Conservation (phyloP, 2,329 filamentous ascomycete species). For the Fusarium brevicatenulatum region DNA sequence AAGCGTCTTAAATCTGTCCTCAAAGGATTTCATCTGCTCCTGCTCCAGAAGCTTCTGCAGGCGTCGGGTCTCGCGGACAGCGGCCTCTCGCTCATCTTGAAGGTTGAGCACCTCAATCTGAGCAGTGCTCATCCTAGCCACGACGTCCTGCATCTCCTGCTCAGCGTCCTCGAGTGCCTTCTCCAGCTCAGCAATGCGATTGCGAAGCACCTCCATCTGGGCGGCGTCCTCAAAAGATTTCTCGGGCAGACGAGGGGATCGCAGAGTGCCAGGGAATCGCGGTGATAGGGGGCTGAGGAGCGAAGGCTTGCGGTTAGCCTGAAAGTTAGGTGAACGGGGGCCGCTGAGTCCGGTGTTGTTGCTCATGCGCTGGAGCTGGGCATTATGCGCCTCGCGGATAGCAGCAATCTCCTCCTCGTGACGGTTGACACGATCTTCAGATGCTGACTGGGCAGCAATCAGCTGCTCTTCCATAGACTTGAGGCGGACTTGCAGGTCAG, state of each 20-base stretch:
- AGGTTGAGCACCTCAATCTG: conserved; percentile 87
- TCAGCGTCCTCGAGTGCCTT: conserved; percentile 70
- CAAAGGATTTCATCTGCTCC: conserved; percentile 67
- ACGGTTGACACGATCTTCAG: conserved; percentile 82
- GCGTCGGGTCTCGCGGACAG: conserved; percentile 75
- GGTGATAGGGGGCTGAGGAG: conserved; percentile 50
- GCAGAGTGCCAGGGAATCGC: conserved; percentile 51
- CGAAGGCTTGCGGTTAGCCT: conserved; percentile 47
- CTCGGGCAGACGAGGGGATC: conserved; percentile 61
- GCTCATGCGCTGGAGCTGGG: conserved; percentile 80
- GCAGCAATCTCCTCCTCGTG: conserved; percentile 87
- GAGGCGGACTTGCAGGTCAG: conserved; percentile 82
- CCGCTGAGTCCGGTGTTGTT: conserved; percentile 50
- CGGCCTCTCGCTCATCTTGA: conserved; percentile 78
- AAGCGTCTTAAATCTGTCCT: conserved; percentile 52
- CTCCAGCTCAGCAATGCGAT: conserved; percentile 85
- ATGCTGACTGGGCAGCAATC: conserved; percentile 82
- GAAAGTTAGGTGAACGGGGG: conserved; percentile 48
- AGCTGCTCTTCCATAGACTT: conserved; percentile 86
- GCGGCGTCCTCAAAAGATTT: conserved; percentile 77
- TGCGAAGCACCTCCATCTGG: conserved; percentile 79
- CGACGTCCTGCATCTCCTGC: conserved; percentile 83
- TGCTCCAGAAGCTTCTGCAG: conserved; percentile 74
- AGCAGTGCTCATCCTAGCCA: conserved; percentile 80
- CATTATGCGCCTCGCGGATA: conserved; percentile 80